Evolutionary conservation across 345 rosid genomes (phyloP).

Genomic region (Populus simonii): DNA sequence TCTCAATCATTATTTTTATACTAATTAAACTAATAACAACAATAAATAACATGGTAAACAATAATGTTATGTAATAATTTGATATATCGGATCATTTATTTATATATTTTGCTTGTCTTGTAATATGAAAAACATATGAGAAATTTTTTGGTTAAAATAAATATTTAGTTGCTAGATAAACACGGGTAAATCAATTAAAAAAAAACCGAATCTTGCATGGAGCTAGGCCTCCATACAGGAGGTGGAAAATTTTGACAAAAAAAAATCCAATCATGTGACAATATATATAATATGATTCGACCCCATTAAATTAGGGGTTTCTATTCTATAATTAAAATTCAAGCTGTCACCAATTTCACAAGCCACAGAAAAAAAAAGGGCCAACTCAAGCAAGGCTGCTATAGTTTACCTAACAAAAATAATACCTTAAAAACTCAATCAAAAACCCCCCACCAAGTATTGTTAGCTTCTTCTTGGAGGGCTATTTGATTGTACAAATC

Average conservation of each 20-base stretch:
- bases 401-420: neutral
- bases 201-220: too few species aligned
- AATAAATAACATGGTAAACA: neutral
- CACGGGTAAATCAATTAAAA: too few species aligned
- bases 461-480: neutral
- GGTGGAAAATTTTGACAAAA: too few species aligned
- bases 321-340: neutral
- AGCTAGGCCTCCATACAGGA: too few species aligned
- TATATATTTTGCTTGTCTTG: too few species aligned
- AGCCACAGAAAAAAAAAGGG: neutral
- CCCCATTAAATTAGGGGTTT: neutral
- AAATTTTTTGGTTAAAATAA: too few species aligned
- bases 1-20: too few species aligned
- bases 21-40: neutral
- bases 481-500: neutral
- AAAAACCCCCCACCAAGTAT: neutral
- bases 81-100: too few species aligned
- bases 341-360: conserved; percentile 18
- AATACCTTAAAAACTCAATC: neutral
- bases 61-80: neutral
- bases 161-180: too few species aligned
- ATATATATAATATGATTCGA: neutral
- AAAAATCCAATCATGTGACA: too few species aligned
- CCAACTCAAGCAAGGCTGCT: neutral
- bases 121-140: too few species aligned